A percentile compares a stretch with the other conserved stretches of the same genome.
Evolutionary conservation across 805 yeast species (phyloP).

Genomic region (Teunomyces cretensis): DNA sequence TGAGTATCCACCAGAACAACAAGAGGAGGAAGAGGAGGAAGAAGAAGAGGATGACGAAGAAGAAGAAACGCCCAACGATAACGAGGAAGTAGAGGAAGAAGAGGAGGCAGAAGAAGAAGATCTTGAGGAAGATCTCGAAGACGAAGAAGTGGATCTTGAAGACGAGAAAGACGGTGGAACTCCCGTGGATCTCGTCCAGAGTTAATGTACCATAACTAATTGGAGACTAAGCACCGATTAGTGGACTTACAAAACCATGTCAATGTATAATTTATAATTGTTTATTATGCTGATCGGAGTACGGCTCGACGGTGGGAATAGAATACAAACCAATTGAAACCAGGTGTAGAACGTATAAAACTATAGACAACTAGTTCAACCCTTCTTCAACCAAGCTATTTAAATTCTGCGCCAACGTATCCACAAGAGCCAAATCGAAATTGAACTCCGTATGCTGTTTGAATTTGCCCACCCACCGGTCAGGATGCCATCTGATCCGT

Average conservation of each 20-base stretch:
- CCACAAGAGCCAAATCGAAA: constrained; percentile 28
- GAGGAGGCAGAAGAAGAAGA: constrained; percentile 9
- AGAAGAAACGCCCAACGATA: constrained; percentile 21
- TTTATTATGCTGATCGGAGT: not conserved
- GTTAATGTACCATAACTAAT: not conserved
- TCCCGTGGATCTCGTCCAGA: constrained; percentile 11
- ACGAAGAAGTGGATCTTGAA: constrained; percentile 21
- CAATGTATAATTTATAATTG: not conserved
- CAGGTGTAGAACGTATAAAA: too few species aligned
- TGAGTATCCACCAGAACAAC: constrained; percentile 79
- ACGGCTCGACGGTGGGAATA: too few species aligned
- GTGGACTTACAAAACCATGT: not conserved
- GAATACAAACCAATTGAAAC: too few species aligned
- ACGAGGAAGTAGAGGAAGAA: constrained; percentile 16
- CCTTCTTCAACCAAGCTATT: constrained; percentile 26
- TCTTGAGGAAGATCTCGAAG: constrained; percentile 27
- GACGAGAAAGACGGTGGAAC: constrained; percentile 17
- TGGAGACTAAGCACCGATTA: too few species aligned
- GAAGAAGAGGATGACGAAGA: constrained; percentile 32
- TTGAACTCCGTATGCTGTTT: constrained; percentile 8
- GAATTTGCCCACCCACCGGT: constrained; percentile 46
- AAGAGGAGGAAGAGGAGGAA: constrained; percentile 49
- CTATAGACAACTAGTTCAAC: too few species aligned
- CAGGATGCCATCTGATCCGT: constrained; percentile 72
- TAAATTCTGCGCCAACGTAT: constrained; percentile 29